A percentile compares a stretch with the other conserved stretches of the same genome.
These are phyloP conservation scores for Mortierella sp. DNA, from an alignment of 371 early-diverging fungal species.

Conservation along the genomic window DNA sequence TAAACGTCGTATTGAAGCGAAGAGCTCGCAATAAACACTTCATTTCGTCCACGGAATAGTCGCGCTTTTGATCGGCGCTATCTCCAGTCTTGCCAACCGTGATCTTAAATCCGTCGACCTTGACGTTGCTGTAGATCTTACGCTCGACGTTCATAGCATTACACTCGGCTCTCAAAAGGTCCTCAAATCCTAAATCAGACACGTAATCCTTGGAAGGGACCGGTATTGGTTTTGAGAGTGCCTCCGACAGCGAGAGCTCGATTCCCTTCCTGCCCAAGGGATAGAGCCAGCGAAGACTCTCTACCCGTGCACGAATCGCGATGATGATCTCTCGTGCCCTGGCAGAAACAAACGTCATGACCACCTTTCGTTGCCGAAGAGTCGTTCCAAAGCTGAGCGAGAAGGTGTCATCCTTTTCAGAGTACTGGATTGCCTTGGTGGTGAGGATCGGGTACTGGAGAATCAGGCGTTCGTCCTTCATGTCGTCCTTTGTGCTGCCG, in stretches of 20 bases:
- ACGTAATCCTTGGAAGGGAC: constrained; percentile 46
- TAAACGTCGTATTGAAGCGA: constrained; percentile 47
- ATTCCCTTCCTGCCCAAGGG: constrained; percentile 41
- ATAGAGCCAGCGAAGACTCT: constrained; percentile 47
- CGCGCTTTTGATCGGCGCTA: constrained; percentile 6
- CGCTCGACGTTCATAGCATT: constrained; percentile 46
- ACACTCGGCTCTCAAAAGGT: constrained; percentile 39
- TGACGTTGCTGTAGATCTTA: constrained; percentile 29
- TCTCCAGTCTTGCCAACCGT: constrained; percentile 29
- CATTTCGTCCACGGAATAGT: constrained; percentile 48
- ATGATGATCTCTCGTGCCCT: constrained; percentile 49
- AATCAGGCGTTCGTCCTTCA: constrained; percentile 44
- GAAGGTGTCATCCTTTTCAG: constrained; percentile 39
- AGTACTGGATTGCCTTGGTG: constrained; percentile 32
- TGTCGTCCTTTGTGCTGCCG: constrained; percentile 41
- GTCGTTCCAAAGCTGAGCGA: constrained; percentile 40
- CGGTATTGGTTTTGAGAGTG: constrained; percentile 30
- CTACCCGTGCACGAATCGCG: constrained; percentile 42
- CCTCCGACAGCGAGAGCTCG: constrained; percentile 25
- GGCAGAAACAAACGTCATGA: constrained; percentile 41
- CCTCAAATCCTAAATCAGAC: constrained; percentile 42
- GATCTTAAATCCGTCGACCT: constrained; percentile 28
- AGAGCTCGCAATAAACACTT: constrained; percentile 42
- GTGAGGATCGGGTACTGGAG: constrained; percentile 45
- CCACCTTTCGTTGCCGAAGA: constrained; percentile 41